Evolutionary conservation across 306 rosid genomes (phyloP).

Genomic region (Prunus kanzakura): DNA sequence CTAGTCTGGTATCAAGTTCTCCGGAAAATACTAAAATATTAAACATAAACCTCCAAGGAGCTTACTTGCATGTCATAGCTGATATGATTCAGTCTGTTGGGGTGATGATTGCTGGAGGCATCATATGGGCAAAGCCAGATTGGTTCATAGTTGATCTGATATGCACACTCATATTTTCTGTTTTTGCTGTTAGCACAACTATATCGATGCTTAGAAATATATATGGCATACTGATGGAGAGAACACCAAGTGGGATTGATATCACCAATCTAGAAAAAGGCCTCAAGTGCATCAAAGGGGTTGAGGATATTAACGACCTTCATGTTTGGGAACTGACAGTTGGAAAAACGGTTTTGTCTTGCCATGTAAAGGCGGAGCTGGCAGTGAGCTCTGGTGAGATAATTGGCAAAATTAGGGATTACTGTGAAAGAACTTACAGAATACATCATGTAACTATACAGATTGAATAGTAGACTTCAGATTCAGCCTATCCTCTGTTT

Average conservation of each 20-base stretch:
- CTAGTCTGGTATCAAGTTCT: constrained; percentile 35
- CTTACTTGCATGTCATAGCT: constrained; percentile 80
- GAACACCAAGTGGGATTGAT: constrained; percentile 61
- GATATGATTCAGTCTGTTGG: constrained; percentile 95
- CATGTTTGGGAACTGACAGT: constrained; percentile 85
- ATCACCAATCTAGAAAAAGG: constrained; percentile 46
- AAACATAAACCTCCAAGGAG: constrained; percentile 87
- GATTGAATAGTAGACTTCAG: constrained; percentile 44
- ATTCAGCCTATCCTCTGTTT: neutral
- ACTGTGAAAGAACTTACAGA: constrained; percentile 51
- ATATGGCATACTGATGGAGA: constrained; percentile 68
- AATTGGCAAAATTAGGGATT: constrained; percentile 43
- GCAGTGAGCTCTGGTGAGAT: constrained; percentile 43
- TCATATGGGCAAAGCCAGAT: constrained; percentile 70
- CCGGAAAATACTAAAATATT: constrained; percentile 26
- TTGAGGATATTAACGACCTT: constrained; percentile 62
- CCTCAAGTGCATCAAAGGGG: constrained; percentile 68
- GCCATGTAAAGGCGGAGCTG: constrained; percentile 67
- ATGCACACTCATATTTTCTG: constrained; percentile 74
- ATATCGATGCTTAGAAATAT: constrained; percentile 58
- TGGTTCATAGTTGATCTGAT: constrained; percentile 73
- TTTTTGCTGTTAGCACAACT: constrained; percentile 66
- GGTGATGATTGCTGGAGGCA: constrained; percentile 87
- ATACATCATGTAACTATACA: constrained; percentile 80
- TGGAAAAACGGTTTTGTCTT: constrained; percentile 70